phyloP scores from a whole-genome alignment of 2,329 filamentous ascomycete species.

The Colletotrichum spaethianum region DNA sequence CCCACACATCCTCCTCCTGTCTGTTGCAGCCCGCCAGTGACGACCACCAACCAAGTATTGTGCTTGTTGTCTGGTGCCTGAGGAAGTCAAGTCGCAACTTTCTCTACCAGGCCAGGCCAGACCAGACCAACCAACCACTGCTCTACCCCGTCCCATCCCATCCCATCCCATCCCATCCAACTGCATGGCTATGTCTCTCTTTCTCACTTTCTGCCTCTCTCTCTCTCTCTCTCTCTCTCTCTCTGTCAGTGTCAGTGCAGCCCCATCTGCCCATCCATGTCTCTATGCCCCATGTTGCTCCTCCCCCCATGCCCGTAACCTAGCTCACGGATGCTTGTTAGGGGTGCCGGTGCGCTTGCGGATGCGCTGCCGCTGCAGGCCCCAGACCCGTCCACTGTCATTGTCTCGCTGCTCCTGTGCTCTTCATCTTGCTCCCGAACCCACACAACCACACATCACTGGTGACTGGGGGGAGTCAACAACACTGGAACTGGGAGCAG shows the following conservation, averaged over 20 bases:
- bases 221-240: background rate
- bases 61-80: background rate
- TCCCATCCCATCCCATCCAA: background rate
- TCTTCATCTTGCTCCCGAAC: background rate
- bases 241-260: too few relatives aligned
- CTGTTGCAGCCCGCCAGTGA: background rate
- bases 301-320: background rate
- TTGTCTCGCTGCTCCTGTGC: background rate
- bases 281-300: background rate
- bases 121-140: slow-evolving; percentile 5
- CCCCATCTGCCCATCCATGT: slow-evolving; percentile 15
- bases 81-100: background rate
- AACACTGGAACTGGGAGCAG: background rate
- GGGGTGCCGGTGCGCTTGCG: slow-evolving; percentile 13
- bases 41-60: background rate
- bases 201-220: background rate
- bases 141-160: slow-evolving; percentile 20
- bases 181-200: background rate
- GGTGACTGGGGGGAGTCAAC: background rate
- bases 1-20: background rate
- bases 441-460: background rate
- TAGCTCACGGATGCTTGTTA: slow-evolving; percentile 26
- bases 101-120: too few relatives aligned
- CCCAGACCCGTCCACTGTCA: slow-evolving; percentile 10
- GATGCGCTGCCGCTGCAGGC: slow-evolving; percentile 17